Evolutionary conservation across 1,284 basidiomycete genomes (phyloP).

Genomic region (Macrocystidia cucumis): DNA sequence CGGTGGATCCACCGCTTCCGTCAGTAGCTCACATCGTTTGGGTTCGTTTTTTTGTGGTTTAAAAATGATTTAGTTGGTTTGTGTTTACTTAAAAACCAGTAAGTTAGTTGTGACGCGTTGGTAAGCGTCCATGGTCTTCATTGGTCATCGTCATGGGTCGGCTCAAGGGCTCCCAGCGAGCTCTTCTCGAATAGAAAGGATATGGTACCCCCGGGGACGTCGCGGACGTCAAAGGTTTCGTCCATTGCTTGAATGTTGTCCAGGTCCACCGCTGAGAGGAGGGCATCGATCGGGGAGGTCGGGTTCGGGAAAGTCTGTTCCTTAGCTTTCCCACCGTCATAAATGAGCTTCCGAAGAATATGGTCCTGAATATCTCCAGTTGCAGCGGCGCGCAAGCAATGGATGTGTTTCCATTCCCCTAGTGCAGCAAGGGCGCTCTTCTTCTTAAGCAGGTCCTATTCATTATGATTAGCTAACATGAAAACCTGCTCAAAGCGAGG

Average conservation of each 20-base stretch:
- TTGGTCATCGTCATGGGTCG: slow-evolving; percentile 3
- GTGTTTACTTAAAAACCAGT: not conserved
- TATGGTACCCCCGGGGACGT: slow-evolving; percentile 58
- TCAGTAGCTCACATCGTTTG: too few relatives aligned
- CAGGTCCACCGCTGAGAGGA: slow-evolving; percentile 36
- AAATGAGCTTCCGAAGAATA: slow-evolving; percentile 48
- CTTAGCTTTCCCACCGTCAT: slow-evolving; percentile 20
- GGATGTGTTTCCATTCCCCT: slow-evolving; percentile 86
- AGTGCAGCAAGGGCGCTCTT: slow-evolving; percentile 75
- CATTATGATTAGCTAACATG: too few relatives aligned
- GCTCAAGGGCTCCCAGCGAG: slow-evolving; percentile 14
- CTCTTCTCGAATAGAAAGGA: slow-evolving; percentile 67
- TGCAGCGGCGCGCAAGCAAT: slow-evolving; percentile 46
- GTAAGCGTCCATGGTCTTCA: slow-evolving; percentile 7
- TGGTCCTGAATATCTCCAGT: slow-evolving; percentile 51
- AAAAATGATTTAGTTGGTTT: too few relatives aligned
- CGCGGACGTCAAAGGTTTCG: slow-evolving; percentile 24
- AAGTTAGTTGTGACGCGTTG: not conserved
- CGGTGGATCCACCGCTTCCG: too few relatives aligned
- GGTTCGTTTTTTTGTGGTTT: too few relatives aligned
- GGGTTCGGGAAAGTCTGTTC: slow-evolving; percentile 11
- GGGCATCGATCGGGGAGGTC: slow-evolving; percentile 20
- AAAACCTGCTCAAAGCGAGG: not conserved
- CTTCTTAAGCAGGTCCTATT: slow-evolving; percentile 65
- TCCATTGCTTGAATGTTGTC: slow-evolving; percentile 32